These are phyloP conservation scores for Fraxinus albicans DNA, from an alignment of 305 asterid genomes.

Conservation along the genomic window DNA sequence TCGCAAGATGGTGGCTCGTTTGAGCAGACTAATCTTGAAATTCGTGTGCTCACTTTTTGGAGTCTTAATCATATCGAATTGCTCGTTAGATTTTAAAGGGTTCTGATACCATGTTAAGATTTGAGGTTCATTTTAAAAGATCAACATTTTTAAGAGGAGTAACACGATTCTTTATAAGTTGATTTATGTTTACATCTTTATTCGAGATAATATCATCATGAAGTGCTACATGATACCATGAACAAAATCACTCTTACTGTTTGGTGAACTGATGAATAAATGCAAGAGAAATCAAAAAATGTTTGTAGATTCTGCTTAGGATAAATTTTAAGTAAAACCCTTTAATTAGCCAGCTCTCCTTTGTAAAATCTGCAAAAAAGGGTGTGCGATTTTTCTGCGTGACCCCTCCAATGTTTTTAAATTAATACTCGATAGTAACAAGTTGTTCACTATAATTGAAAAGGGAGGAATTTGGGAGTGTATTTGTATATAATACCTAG, in stretches of 20 bases:
- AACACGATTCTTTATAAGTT: too few relatives aligned
- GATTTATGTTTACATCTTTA: too few relatives aligned
- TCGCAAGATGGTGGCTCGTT: too few relatives aligned
- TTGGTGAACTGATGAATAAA: background rate
- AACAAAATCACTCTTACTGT: background rate
- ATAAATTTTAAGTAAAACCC: constrained; percentile 10
- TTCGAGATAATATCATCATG: constrained; percentile 55
- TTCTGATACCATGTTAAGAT: too few relatives aligned
- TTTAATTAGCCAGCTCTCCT: constrained; percentile 8
- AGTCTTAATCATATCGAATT: too few relatives aligned
- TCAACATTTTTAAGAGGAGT: too few relatives aligned
- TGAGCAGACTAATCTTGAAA: too few relatives aligned
- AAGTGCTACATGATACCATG: constrained; percentile 45
- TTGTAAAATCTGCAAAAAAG: background rate
- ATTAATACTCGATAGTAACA: background rate
- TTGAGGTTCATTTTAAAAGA: too few relatives aligned
- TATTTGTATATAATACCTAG: background rate
- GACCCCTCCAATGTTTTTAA: background rate
- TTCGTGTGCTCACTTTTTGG: too few relatives aligned
- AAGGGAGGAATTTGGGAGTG: background rate
- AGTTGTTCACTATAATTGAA: background rate
- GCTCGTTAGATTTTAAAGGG: too few relatives aligned
- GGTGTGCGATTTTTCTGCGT: background rate
- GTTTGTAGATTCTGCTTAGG: background rate
- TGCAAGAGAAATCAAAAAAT: background rate